A percentile compares a stretch with the other conserved stretches of the same genome.
phyloP scores from a whole-genome alignment of 2,329 filamentous ascomycete species.

The Berkeleyomyces basicola region DNA sequence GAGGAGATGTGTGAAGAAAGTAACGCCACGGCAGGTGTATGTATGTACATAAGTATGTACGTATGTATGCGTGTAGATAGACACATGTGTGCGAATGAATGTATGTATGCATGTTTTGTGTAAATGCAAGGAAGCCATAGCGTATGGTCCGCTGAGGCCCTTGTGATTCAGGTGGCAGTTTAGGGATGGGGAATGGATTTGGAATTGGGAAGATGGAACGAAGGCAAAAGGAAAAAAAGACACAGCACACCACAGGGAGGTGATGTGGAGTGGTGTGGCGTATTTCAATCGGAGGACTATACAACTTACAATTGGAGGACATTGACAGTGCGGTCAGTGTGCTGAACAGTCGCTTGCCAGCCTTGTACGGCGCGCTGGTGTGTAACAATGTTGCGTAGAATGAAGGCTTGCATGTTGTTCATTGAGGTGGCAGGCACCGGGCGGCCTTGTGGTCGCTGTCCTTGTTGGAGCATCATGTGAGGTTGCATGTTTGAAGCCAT shows the following conservation, averaged over 20 bases:
- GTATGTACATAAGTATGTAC: background rate
- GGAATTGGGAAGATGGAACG: background rate
- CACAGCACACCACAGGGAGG: background rate
- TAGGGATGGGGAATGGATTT: background rate
- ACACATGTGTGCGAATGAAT: background rate
- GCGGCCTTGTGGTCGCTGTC: conserved; percentile 25
- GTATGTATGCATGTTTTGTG: background rate
- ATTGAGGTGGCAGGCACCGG: conserved; percentile 18
- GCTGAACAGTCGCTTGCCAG: conserved; percentile 26
- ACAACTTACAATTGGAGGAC: conserved; percentile 27
- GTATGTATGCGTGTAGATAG: background rate
- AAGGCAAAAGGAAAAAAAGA: background rate
- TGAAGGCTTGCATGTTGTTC: conserved; percentile 22
- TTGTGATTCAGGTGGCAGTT: background rate
- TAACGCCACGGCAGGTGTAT: background rate
- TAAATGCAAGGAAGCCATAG: background rate
- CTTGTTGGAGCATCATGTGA: conserved; percentile 35
- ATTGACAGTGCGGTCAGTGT: conserved; percentile 28
- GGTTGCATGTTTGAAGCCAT: conserved; percentile 43
- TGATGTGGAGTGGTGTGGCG: background rate
- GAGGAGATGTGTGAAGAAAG: background rate
- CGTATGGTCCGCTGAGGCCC: background rate
- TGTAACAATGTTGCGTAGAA: conserved; percentile 26
- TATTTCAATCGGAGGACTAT: background rate
- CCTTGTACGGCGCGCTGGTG: conserved; percentile 20